These are phyloP conservation scores for Fusarium redolens DNA, from an alignment of 2,329 filamentous ascomycete species.

Conservation along the genomic window DNA sequence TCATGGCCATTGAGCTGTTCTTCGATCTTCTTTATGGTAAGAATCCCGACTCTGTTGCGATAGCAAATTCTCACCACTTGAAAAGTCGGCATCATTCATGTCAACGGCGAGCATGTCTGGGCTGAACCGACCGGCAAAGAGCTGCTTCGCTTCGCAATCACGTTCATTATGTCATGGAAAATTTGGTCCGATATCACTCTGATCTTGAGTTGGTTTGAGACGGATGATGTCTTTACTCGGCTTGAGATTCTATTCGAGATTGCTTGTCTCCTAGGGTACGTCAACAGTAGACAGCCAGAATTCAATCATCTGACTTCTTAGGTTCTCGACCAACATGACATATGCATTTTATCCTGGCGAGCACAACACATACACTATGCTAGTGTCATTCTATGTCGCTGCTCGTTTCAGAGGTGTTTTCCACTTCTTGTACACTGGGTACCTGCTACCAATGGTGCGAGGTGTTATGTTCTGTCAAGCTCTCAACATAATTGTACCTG, in stretches of 20 bases:
- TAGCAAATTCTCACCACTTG: neutral
- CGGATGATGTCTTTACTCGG: constrained; percentile 69
- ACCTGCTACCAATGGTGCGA: constrained; percentile 67
- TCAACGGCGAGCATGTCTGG: constrained; percentile 70
- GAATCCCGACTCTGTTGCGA: neutral
- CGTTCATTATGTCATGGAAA: constrained; percentile 72
- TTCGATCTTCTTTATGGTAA: constrained; percentile 69
- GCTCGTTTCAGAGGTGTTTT: constrained; percentile 64
- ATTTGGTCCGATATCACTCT: constrained; percentile 71
- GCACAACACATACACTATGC: constrained; percentile 65
- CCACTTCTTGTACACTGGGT: constrained; percentile 60
- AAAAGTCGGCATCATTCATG: constrained; percentile 69
- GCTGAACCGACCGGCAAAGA: constrained; percentile 65
- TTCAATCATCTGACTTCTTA: constrained; percentile 23
- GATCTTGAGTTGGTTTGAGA: constrained; percentile 71
- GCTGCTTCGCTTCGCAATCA: constrained; percentile 69
- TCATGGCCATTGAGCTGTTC: constrained; percentile 73
- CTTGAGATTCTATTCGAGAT: constrained; percentile 70
- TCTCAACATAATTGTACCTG: constrained; percentile 58
- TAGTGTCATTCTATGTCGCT: constrained; percentile 71
- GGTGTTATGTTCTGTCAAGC: constrained; percentile 64
- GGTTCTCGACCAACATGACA: constrained; percentile 71
- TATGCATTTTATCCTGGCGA: constrained; percentile 61
- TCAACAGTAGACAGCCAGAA: neutral
- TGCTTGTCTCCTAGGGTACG: constrained; percentile 67